A percentile compares a stretch with the other conserved stretches of the same genome.
Conservation (phyloP, 1,284 basidiomycete species). For the Afroboletus lepidellus region DNA sequence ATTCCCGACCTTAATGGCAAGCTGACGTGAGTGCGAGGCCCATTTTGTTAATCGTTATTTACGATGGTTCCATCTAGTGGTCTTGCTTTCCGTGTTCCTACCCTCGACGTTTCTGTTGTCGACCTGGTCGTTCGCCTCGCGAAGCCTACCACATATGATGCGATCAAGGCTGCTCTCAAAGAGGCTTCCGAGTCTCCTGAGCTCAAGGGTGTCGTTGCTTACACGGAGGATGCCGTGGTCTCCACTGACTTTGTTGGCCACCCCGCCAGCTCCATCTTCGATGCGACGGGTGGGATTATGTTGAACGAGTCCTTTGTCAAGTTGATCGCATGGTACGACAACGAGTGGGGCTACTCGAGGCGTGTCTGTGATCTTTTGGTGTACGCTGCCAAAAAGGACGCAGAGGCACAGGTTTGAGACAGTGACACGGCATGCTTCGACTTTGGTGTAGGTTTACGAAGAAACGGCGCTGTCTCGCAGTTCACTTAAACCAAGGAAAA, state of each 20-base stretch:
- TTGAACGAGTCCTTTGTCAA: slow-evolving; percentile 96
- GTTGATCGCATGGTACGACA: slow-evolving; percentile 95
- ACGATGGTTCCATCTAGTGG: slow-evolving; percentile 50
- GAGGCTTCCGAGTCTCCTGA: slow-evolving; percentile 68
- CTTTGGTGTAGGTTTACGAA: slow-evolving; percentile 19
- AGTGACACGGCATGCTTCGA: background rate
- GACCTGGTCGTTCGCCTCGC: slow-evolving; percentile 95
- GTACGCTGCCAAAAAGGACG: slow-evolving; percentile 79
- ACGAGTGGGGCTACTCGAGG: slow-evolving; percentile 95
- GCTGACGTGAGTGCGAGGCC: slow-evolving; percentile 49
- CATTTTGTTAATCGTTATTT: background rate
- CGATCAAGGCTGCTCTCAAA: slow-evolving; percentile 90
- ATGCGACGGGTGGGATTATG: slow-evolving; percentile 90
- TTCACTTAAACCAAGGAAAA: slow-evolving; percentile 3
- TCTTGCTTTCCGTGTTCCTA: slow-evolving; percentile 97
- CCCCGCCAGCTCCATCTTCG: slow-evolving; percentile 82
- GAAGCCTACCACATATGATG: slow-evolving; percentile 83
- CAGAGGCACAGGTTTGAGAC: slow-evolving; percentile 24
- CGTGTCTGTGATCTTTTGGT: slow-evolving; percentile 91
- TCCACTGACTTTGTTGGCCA: slow-evolving; percentile 92
- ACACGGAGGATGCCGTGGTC: slow-evolving; percentile 95
- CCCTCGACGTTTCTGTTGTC: slow-evolving; percentile 96
- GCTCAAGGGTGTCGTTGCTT: slow-evolving; percentile 84
- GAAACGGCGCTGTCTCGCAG: background rate
- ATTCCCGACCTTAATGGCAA: slow-evolving; percentile 97